Evolutionary conservation across 2,329 filamentous ascomycete genomes (phyloP), one percentile per base, ranked within the genome.

Genomic region (Cercospora citrullina): DNA sequence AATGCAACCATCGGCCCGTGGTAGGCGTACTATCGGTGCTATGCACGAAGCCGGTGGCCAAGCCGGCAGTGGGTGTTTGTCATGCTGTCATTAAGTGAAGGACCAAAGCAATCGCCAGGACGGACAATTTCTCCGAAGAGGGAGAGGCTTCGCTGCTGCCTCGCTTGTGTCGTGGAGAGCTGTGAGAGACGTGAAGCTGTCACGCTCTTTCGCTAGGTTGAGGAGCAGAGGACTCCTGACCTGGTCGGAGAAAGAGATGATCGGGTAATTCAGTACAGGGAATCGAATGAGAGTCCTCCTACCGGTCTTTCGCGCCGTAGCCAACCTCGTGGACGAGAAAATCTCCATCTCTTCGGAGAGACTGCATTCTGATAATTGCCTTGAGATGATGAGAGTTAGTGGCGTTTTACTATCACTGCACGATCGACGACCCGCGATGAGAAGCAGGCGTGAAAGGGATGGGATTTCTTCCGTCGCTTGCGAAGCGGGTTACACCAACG

Each of bases 51-150:
- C 26, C n/a, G 28, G 42, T 42, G 31, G 60, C 60, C 42, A 28
- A 51, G 60, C 39, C 60, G 60, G 60, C 60, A 63, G 23, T 21
- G 39, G 16, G 60, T 23, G n/a, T 48, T 48, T 48, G 42, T 48
- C 39, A 45, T 18, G n/a, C n/a, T 45, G 39, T 36, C 33, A 36
- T 14, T 36, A 42, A 6, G 36, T n/a, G 36, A 42, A 42, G 36
- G 14, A 16, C 36, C 36, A 42, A 16, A 42, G 36, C 36, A 42
- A 42, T 42, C 16, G 36, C 36, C 36, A 42, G 36, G 36, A 42
- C 14, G 36, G 36, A 42, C 36, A 42, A 8, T 42, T n/a, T 42
- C 36, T 42, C 36, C 36, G 36, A n/a, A 42, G 36, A 42, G 16
- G 36, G 36, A 4, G 16, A 42, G 16, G 16, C 36, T 42, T 42